Percentiles rank a stretch among this genome's conserved stretches.
phyloP scores from a whole-genome alignment of 805 yeast species.

The Wickerhamomyces silvicola region DNA sequence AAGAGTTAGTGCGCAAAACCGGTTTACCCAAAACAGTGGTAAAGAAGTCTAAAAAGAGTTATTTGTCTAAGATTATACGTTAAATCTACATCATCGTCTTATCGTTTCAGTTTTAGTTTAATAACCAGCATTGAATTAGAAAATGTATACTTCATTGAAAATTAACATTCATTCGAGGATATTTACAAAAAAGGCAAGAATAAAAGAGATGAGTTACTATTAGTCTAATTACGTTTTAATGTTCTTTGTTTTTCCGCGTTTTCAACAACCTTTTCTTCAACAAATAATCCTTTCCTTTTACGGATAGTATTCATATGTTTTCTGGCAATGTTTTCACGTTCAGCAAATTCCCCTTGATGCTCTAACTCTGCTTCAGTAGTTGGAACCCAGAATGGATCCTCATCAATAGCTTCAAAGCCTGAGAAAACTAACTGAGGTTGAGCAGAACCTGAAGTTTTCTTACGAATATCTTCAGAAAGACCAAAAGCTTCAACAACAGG shows the following conservation, averaged over 20 bases:
- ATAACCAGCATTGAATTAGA: too few relatives aligned
- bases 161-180: background rate
- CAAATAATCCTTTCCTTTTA: slow-evolving; percentile 79
- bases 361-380: slow-evolving; percentile 95
- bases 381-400: slow-evolving; percentile 99
- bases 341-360: slow-evolving; percentile 88
- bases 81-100: too few relatives aligned
- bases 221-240: slow-evolving; percentile 53
- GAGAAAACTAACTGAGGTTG: slow-evolving; percentile 89
- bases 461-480: slow-evolving; percentile 89
- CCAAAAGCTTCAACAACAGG: slow-evolving; percentile 98
- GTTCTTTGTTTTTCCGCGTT: slow-evolving; percentile 95
- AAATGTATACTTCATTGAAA: too few relatives aligned
- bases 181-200: background rate
- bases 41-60: too few relatives aligned
- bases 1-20: too few relatives aligned
- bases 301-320: slow-evolving; percentile 78
- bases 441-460: slow-evolving; percentile 93
- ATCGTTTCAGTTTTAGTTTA: too few relatives aligned
- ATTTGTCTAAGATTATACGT: too few relatives aligned
- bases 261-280: slow-evolving; percentile 84
- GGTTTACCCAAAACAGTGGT: too few relatives aligned
- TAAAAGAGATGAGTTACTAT: background rate
- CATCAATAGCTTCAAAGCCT: slow-evolving; percentile 80
- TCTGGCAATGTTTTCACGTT: slow-evolving; percentile 85